Evolutionary conservation across 495 filamentous ascomycete genomes (phyloP).

Genomic region (Diplogelasinospora grovesii): DNA sequence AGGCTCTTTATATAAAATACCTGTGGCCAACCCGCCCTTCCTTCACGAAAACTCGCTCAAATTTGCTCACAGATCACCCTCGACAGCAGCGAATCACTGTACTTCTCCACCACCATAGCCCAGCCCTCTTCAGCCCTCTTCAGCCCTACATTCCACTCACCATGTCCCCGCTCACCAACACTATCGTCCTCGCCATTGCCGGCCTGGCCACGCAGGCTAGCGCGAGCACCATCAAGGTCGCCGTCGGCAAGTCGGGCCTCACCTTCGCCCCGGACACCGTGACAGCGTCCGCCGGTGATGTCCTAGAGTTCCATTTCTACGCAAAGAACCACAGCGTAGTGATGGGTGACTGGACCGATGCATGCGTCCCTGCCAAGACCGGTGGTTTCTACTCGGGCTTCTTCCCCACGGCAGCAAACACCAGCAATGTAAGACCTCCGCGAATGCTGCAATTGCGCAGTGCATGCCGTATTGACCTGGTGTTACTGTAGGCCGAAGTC

Average conservation of each 20-base stretch:
- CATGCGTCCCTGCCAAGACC: conserved; percentile 36
- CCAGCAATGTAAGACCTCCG: conserved; percentile 19
- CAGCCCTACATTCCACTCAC: not conserved
- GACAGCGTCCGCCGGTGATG: conserved; percentile 38
- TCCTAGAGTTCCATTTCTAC: conserved; percentile 49
- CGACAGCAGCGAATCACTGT: too few species aligned
- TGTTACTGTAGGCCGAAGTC: conserved; percentile 22
- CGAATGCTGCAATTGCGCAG: too few species aligned
- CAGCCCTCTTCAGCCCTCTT: not conserved
- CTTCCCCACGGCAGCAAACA: conserved; percentile 21
- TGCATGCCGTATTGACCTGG: too few species aligned
- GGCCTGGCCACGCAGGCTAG: conserved; percentile 14
- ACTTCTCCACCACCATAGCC: not conserved
- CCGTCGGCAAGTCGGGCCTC: conserved; percentile 23
- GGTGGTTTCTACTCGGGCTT: conserved; percentile 44
- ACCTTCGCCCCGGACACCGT: conserved; percentile 27
- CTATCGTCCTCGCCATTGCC: conserved; percentile 10
- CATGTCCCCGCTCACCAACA: conserved; percentile 9
- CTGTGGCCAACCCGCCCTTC: not conserved
- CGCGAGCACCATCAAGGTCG: conserved; percentile 18
- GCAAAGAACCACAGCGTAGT: conserved; percentile 45
- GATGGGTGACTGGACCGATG: conserved; percentile 36
- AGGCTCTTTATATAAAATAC: too few species aligned
- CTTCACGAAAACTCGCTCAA: not conserved
- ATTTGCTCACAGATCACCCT: not conserved